These are phyloP conservation scores for Pueraria montana DNA, from an alignment of 306 rosid genomes.

Conservation along the genomic window DNA sequence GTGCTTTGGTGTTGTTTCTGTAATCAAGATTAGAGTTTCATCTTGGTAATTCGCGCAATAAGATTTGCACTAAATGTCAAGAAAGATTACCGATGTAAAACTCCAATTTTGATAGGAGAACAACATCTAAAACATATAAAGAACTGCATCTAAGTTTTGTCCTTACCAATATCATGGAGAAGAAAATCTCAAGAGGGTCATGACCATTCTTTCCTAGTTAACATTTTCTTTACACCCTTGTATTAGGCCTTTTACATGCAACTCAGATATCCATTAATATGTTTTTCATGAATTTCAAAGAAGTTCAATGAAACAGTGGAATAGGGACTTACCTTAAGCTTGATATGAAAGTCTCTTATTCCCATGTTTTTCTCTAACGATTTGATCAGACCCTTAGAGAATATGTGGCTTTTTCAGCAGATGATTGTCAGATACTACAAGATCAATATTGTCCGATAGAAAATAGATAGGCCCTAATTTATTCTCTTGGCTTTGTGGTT, in stretches of 20 bases:
- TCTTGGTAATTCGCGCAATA: no score
- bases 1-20: background rate
- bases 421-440: background rate
- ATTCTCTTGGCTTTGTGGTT: background rate
- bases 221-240: conserved; percentile 1
- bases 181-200: conserved; percentile 12
- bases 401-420: background rate
- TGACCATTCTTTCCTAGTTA: background rate
- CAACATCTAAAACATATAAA: background rate
- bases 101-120: background rate
- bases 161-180: background rate
- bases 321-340: conserved; percentile 48
- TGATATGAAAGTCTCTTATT: conserved; percentile 54
- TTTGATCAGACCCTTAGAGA: conserved; percentile 2
- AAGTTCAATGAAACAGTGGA: conserved; percentile 15
- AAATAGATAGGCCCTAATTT: background rate
- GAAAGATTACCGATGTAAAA: background rate
- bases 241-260: background rate
- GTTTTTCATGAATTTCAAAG: background rate
- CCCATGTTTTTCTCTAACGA: conserved; percentile 41
- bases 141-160: background rate
- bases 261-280: background rate
- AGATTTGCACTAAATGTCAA: no score
- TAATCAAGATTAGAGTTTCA: background rate
- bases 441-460: background rate